Percentiles rank a stretch among this genome's conserved stretches.
Conservation (phyloP, 108 stramenopile species). For the Skeletonema grethae region DNA sequence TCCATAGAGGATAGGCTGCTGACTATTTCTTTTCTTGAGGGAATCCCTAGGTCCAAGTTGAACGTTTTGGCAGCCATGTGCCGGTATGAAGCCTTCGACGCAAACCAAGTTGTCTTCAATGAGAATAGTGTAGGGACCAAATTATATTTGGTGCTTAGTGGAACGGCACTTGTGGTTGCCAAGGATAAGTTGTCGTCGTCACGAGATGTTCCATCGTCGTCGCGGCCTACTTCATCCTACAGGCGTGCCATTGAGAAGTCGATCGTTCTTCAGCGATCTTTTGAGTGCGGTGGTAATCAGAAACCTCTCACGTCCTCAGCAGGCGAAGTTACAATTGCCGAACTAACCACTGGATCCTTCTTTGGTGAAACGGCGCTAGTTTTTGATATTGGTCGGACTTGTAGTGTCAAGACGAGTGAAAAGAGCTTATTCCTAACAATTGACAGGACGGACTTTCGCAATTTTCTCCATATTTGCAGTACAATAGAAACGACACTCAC, state of each 20-base stretch:
- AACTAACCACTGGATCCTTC: constrained; percentile 54
- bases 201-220: neutral
- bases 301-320: constrained; percentile 10
- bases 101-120: constrained; percentile 42
- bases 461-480: constrained; percentile 51
- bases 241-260: constrained; percentile 15
- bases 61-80: constrained; percentile 57
- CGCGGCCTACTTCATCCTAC: neutral
- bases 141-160: constrained; percentile 56
- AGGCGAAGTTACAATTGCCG: constrained; percentile 36
- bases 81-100: constrained; percentile 55
- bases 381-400: constrained; percentile 59
- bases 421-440: constrained; percentile 55
- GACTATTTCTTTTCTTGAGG: constrained; percentile 48
- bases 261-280: constrained; percentile 38
- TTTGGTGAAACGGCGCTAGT: constrained; percentile 69
- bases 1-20: constrained; percentile 46
- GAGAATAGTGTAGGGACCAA: constrained; percentile 55
- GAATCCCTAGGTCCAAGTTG: constrained; percentile 41
- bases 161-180: constrained; percentile 45
- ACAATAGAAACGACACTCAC: constrained; percentile 38
- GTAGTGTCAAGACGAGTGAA: constrained; percentile 47
- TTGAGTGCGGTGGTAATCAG: constrained; percentile 38
- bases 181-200: constrained; percentile 9
- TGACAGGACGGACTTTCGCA: constrained; percentile 48